These are phyloP conservation scores for Trifolium pratense DNA, from an alignment of 306 rosid genomes.

Conservation along the genomic window DNA sequence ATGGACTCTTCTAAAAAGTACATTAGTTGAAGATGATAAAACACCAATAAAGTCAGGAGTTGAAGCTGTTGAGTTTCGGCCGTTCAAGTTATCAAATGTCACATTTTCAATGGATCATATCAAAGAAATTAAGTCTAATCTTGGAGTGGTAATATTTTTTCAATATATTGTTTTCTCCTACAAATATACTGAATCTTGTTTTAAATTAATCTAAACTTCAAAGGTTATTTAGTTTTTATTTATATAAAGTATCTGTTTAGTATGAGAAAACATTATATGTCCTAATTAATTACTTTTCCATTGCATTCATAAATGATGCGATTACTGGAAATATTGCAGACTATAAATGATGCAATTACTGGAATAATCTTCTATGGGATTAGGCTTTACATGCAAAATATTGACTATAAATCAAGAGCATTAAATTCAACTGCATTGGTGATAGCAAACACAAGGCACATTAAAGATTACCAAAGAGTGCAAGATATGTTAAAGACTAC, in stretches of 20 bases:
- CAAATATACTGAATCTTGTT: background rate
- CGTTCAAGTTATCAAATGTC: background rate
- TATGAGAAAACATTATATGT: no score
- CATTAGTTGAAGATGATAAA: slow-evolving; percentile 14
- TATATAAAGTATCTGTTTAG: no score
- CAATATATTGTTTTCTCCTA: background rate
- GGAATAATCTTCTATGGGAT: slow-evolving; percentile 37
- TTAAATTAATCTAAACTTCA: background rate
- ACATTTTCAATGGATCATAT: slow-evolving; percentile 27
- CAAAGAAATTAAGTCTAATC: slow-evolving; percentile 36
- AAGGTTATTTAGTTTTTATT: background rate
- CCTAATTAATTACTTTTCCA: no score
- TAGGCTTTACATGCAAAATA: slow-evolving; percentile 33
- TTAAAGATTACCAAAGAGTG: slow-evolving; percentile 6
- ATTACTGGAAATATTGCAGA: slow-evolving; percentile 36
- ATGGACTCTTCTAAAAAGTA: background rate
- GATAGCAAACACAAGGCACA: slow-evolving; percentile 16
- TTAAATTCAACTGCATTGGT: slow-evolving; percentile 17
- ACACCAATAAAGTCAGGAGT: slow-evolving; percentile 31
- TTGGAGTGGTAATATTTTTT: slow-evolving; percentile 32
- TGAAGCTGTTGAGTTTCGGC: background rate
- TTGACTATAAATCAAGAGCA: slow-evolving; percentile 20
- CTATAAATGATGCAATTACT: slow-evolving; percentile 31
- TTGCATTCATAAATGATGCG: slow-evolving; percentile 21
- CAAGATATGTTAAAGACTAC: slow-evolving; percentile 33